Evolutionary conservation across 1,139 yeast species (phyloP), one percentile per base, ranked within the genome.

Genomic region (Kazachstania sp.): DNA sequence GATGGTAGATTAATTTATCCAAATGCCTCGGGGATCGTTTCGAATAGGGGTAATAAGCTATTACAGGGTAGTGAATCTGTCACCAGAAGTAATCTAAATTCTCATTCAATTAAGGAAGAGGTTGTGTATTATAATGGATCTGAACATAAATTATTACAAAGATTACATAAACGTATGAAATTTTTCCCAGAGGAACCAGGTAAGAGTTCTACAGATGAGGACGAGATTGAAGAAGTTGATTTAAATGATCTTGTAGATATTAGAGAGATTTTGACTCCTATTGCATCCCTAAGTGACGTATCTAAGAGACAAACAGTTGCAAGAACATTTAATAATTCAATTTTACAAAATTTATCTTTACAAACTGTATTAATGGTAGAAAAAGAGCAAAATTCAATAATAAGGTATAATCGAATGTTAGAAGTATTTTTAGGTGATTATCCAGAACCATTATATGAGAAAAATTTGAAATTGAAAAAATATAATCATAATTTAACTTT

Each of bases 341-440:
- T 75, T 11, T 60, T 81, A 53, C 71, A 67, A 57, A 73, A 69
- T 31, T 65, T 90, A 55, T 84, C 95, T 0, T 69, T 70, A 37
- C 86, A 87, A 53, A 79, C 92, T 36, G 78, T 90, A 39, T 83
- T 83, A 47, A 70, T 83, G 51, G 83, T 92, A 47, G 90, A 85
- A 59, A 75, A 78, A 41, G 97, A 90, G 60, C 95, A 87, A 59
- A 73, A 75, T 35, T 83, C 81, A 40, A 83, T 86, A 20, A 79
- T 82, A 50, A 78, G 81, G 65, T 71, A 88, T 50, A 77, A 84
- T 45, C 78, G 79, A 56, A 70, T 90, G 43, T 73, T 90, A 66
- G 86, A 83, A 53, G 81, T 85, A 1, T 79, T 90, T 59, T 72
- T 88, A 46, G 96, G 97, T 11, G 97, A 90, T 60, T 92, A 86